Conservation (phyloP, 495 filamentous ascomycete genomes). For the Aspergillus campestris region DNA sequence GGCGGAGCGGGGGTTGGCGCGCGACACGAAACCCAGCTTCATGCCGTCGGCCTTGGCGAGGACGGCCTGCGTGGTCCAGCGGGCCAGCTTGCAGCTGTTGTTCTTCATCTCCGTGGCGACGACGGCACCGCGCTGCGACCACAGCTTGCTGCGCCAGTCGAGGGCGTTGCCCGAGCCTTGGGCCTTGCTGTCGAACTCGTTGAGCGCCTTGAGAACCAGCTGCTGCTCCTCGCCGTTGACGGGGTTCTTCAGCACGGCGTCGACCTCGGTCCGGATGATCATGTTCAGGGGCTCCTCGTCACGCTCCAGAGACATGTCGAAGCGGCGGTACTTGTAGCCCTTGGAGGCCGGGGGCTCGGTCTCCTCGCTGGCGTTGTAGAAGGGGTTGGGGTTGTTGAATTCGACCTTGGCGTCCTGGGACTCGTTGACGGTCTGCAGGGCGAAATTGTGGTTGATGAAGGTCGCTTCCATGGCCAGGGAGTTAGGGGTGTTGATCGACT, state of each 20-base stretch:
- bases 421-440: conserved; percentile 85
- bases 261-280: conserved; percentile 91
- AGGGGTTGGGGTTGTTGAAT: conserved; percentile 85
- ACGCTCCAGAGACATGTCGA: conserved; percentile 87
- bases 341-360: conserved; percentile 88
- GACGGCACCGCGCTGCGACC: conserved; percentile 86
- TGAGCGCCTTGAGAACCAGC: conserved; percentile 88
- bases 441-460: conserved; percentile 99
- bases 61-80: conserved; percentile 94
- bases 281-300: conserved; percentile 86
- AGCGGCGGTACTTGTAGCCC: conserved; percentile 95
- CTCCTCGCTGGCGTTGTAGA: conserved; percentile 92
- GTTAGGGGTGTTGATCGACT: conserved; percentile 81
- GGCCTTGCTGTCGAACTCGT: conserved; percentile 97
- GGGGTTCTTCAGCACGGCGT: conserved; percentile 90
- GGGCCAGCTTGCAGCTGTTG: conserved; percentile 93
- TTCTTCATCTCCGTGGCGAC: conserved; percentile 99
- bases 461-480: conserved; percentile 94
- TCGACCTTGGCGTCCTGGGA: conserved; percentile 64
- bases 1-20: conserved; percentile 79
- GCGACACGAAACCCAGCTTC: conserved; percentile 98
- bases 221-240: conserved; percentile 82
- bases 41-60: conserved; percentile 91
- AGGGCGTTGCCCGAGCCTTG: conserved; percentile 88
- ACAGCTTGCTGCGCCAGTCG: conserved; percentile 92